Percentiles rank a stretch among this genome's conserved stretches.
These are phyloP conservation scores for Avena sativa DNA, from an alignment of 176 grass and related monocot genomes.

Conservation along the genomic window DNA sequence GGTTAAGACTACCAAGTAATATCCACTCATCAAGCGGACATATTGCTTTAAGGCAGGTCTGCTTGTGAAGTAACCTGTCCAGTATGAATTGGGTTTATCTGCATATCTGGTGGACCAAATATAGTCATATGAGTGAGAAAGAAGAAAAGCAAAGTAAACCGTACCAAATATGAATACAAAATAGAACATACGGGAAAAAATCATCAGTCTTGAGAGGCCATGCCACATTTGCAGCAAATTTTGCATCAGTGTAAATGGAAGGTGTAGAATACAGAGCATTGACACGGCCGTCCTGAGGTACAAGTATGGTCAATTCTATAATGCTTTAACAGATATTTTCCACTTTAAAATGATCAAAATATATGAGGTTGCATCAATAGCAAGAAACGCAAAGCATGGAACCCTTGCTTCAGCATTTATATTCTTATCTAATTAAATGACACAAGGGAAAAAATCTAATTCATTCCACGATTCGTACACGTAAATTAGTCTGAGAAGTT, in stretches of 20 bases:
- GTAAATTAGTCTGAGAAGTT: constrained; percentile 16
- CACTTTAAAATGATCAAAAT: constrained; percentile 1
- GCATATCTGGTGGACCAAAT: constrained; percentile 77
- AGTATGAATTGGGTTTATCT: constrained; percentile 91
- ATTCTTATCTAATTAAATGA: neutral
- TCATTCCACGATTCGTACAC: neutral
- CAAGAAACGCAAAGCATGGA: neutral
- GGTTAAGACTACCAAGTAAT: constrained; percentile 70
- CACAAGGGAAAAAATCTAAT: constrained; percentile 35
- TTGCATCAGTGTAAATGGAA: constrained; percentile 98
- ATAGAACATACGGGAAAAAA: constrained; percentile 90
- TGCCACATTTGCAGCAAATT: constrained; percentile 74
- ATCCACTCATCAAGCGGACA: constrained; percentile 86
- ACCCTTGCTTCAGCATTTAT: neutral
- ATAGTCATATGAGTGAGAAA: constrained; percentile 38
- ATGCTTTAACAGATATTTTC: constrained; percentile 3
- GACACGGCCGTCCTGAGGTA: constrained; percentile 87
- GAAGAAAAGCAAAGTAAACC: neutral
- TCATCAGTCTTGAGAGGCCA: constrained; percentile 97
- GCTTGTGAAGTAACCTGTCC: constrained; percentile 99
- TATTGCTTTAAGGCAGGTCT: constrained; percentile 90
- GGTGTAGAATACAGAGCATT: constrained; percentile 99
- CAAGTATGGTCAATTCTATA: constrained; percentile 33
- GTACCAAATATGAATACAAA: neutral
- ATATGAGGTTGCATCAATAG: neutral